A percentile compares a stretch with the other conserved stretches of the same genome.
Evolutionary conservation across 352 stramenopile species (phyloP).

Genomic region (Phytophthora melonis): DNA sequence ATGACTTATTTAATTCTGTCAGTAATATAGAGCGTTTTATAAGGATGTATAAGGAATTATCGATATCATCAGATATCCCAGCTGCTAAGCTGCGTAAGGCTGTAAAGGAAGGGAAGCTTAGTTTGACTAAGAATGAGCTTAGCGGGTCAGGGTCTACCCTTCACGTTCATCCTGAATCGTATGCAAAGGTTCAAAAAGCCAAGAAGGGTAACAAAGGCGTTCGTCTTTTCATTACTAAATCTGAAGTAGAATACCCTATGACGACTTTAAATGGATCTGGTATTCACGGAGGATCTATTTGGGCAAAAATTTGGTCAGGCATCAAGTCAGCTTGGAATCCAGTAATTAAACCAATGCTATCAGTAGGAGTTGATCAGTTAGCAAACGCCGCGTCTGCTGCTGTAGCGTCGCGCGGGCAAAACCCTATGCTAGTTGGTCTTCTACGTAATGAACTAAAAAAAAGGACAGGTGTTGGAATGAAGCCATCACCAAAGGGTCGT

Average conservation of each 20-base stretch:
- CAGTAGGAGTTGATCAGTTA: neutral
- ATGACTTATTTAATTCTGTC: neutral
- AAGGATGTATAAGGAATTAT: slow-evolving; percentile 19
- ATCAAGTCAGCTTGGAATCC: slow-evolving; percentile 1
- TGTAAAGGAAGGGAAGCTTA: neutral
- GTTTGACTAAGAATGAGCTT: slow-evolving; percentile 2
- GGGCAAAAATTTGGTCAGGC: slow-evolving; percentile 1
- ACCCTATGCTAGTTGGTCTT: neutral
- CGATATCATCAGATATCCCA: slow-evolving; percentile 6
- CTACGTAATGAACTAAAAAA: neutral
- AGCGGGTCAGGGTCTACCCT: neutral
- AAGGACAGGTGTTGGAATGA: neutral
- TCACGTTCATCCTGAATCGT: slow-evolving; percentile 13
- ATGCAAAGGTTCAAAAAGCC: slow-evolving; percentile 7
- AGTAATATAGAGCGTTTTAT: slow-evolving; percentile 8
- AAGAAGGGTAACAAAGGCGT: neutral
- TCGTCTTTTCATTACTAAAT: neutral
- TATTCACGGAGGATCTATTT: slow-evolving; percentile 14
- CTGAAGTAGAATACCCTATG: neutral
- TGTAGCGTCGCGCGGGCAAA: neutral
- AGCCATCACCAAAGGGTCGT: too few relatives aligned
- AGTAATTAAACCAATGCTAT: neutral
- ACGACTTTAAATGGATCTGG: neutral
- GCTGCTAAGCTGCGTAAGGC: neutral
- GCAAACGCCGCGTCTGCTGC: neutral